Evolutionary conservation across 148 eudicot genomes (phyloP), one percentile per base, ranked within the genome.

Genomic region (Oxyria digyna): DNA sequence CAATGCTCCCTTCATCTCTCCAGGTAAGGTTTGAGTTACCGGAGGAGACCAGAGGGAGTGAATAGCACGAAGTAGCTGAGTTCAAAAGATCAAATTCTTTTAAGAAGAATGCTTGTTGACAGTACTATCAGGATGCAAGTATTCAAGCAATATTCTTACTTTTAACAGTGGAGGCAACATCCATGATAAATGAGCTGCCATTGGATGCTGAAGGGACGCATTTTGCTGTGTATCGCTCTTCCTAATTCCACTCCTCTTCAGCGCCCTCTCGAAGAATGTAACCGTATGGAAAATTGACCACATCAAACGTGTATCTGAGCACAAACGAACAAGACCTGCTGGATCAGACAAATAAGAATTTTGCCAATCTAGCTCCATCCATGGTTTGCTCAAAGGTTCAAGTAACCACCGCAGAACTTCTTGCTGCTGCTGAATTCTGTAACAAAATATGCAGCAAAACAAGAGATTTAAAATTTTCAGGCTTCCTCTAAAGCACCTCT

Each of bases 41-140:
- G 86, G 35, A 62, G 94, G 88, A 74, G 96, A 88, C 99, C 99
- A 95, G 68, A 95, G 92, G 70, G 97, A 95, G 88, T 95, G 99
- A 41, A 91, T 42, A 54, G 91, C 86, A 72, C 99, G 99, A 49
- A 95, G 89, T 69, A 95, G 87, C 99, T 94, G 85, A 71, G 76
- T 29, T 11, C 29, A 76, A 67, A 42, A 59, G 65, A 17, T 14
- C 3, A 17, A 20, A 29, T 40, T 42, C 3, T 17, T 7, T 62
- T 62, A 54, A 62, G 23, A 50, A 37, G 20, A 26, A 59, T 59
- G 65, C 65, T 31, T 59, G n/a, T 35, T 17, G 10, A 18, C n/a
- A 64, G 4, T 35, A 13, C 42, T 20, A 3, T 64, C 13, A 20
- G n/a, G 69, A 18, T 24, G 26, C 43, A 35, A 18, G 6, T 13